These are phyloP conservation scores for Helotiales sp. DNA, from an alignment of 2,329 filamentous ascomycete species.

Conservation along the genomic window DNA sequence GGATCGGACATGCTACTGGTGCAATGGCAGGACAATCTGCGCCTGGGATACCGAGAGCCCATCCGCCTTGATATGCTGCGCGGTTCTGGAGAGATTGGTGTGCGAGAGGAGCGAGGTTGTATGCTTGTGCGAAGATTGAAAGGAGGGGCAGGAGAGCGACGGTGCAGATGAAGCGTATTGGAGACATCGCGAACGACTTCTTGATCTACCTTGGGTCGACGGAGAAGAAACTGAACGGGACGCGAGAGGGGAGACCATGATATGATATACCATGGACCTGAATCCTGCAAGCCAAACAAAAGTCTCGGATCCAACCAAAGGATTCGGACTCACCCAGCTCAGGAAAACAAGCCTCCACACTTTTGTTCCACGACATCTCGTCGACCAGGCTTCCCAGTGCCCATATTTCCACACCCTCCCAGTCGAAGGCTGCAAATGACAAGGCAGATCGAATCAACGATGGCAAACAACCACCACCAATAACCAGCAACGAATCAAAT, in stretches of 20 bases:
- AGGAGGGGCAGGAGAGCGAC: background rate
- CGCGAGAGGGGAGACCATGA: too few relatives aligned
- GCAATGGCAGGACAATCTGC: slow-evolving; percentile 18
- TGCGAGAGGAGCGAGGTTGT: slow-evolving; percentile 10
- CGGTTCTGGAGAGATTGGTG: slow-evolving; percentile 8
- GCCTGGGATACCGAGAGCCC: slow-evolving; percentile 23
- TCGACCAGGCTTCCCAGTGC: too few relatives aligned
- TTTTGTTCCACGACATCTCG: background rate
- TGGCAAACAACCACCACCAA: background rate
- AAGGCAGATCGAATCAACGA: background rate
- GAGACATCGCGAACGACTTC: background rate
- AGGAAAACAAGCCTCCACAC: background rate
- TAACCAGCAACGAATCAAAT: background rate
- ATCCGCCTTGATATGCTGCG: slow-evolving; percentile 21
- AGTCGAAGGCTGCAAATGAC: background rate
- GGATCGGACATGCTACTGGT: slow-evolving; percentile 13
- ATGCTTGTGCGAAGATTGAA: background rate
- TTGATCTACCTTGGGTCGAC: background rate
- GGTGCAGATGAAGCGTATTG: background rate
- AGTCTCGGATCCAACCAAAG: background rate
- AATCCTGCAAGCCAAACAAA: background rate
- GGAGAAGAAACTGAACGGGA: background rate
- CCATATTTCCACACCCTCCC: background rate
- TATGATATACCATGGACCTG: background rate
- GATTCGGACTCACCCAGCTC: background rate